Evolutionary conservation across 148 eudicot species (phyloP).

Genomic region (Camellia lanceoleosa): DNA sequence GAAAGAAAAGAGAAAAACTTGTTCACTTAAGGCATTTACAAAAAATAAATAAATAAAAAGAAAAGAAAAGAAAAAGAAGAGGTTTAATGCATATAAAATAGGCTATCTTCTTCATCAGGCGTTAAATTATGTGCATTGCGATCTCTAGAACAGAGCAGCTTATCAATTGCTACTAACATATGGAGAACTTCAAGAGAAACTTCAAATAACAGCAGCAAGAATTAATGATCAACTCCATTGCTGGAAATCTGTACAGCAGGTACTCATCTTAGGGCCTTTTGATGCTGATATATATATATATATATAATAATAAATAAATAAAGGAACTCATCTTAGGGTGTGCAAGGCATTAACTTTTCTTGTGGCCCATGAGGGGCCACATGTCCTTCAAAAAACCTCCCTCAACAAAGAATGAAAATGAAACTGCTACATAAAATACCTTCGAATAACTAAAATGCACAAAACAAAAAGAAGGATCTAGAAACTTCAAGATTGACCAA

Average conservation of each 20-base stretch:
- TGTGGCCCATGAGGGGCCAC: neutral
- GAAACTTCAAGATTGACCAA: neutral
- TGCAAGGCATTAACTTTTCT: neutral
- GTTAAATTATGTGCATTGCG: neutral
- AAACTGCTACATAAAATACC: neutral
- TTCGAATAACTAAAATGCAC: neutral
- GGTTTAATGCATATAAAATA: neutral
- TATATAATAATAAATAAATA: too few relatives aligned
- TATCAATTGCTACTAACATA: neutral
- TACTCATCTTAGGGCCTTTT: neutral
- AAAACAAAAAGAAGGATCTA: neutral
- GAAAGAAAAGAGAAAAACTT: slow-evolving; percentile 16
- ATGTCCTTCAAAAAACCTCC: neutral
- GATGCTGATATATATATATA: too few relatives aligned
- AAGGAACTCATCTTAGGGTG: neutral
- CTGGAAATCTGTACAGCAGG: neutral
- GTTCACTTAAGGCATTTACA: neutral
- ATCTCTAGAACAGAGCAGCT: slow-evolving; percentile 8
- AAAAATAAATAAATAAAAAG: neutral
- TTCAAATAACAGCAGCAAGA: neutral
- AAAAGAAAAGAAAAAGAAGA: neutral
- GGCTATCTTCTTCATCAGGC: neutral
- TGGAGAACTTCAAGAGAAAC: neutral
- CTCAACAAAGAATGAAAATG: neutral
- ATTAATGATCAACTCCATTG: neutral